phyloP scores from a whole-genome alignment of 805 yeast species.

The Hemisphaericaspora nanyangensis region DNA sequence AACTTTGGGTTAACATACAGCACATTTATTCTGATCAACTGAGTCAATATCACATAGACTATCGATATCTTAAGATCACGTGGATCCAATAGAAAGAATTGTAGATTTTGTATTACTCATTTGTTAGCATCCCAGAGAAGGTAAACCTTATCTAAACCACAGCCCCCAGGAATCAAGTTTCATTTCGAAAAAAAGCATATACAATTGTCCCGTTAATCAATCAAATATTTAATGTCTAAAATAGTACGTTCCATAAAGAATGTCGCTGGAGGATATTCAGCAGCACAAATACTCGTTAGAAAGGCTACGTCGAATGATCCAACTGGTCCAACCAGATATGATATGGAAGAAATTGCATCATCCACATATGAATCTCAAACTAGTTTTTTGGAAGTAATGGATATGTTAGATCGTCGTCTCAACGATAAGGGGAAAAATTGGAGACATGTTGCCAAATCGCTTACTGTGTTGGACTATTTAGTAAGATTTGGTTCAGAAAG shows the following conservation, averaged over 20 bases:
- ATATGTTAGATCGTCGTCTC: conserved; percentile 84
- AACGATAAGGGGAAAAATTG: conserved; percentile 97
- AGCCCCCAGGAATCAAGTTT: too few species aligned
- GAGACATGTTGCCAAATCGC: conserved; percentile 92
- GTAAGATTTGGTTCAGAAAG: conserved; percentile 84
- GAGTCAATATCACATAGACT: too few species aligned
- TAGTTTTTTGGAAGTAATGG: conserved; percentile 87
- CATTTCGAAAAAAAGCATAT: too few species aligned
- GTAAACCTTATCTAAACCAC: too few species aligned
- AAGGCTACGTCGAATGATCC: conserved; percentile 90
- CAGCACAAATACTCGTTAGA: conserved; percentile 82
- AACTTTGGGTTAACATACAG: too few species aligned
- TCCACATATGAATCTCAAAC: conserved; percentile 64
- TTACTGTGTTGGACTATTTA: conserved; percentile 83
- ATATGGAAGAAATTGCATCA: conserved; percentile 80
- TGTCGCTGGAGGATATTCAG: conserved; percentile 83
- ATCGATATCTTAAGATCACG: too few species aligned
- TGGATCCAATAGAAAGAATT: too few species aligned
- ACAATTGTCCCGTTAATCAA: too few species aligned
- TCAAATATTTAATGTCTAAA: conserved; percentile 60
- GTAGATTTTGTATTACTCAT: too few species aligned
- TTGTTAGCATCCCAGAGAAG: too few species aligned
- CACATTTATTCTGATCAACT: too few species aligned
- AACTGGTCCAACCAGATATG: conserved; percentile 73
- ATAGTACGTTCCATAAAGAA: conserved; percentile 83